phyloP scores from a whole-genome alignment of 1,284 basidiomycete genomes.

The Trichosporon ovoides region DNA sequence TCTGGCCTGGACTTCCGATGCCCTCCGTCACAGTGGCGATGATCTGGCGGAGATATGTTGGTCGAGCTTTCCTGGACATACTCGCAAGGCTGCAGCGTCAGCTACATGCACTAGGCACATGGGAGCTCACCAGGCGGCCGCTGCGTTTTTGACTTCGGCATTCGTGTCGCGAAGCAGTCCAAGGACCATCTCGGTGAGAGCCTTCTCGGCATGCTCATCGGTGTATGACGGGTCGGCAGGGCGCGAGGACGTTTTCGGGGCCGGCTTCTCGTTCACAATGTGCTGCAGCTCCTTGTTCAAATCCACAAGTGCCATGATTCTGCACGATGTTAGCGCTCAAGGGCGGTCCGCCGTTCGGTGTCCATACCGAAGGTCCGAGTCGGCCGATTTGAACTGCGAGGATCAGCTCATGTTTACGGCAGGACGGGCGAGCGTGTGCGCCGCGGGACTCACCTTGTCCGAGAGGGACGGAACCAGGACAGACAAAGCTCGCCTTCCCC shows the following conservation, averaged over 20 bases:
- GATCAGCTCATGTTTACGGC: neutral
- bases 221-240: conserved; percentile 44
- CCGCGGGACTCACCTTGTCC: conserved; percentile 17
- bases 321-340: conserved; percentile 38
- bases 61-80: conserved; percentile 35
- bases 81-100: conserved; percentile 29
- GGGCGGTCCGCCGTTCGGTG: neutral
- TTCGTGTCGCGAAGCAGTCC: conserved; percentile 85
- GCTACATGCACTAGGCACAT: neutral
- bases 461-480: conserved; percentile 18
- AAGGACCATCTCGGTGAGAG: conserved; percentile 72
- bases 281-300: conserved; percentile 77
- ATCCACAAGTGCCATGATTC: conserved; percentile 93
- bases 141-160: conserved; percentile 96
- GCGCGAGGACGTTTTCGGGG: neutral
- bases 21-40: conserved; percentile 58
- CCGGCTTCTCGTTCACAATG: conserved; percentile 50
- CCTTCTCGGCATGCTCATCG: conserved; percentile 75
- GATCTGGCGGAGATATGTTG: conserved; percentile 74
- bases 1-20: conserved; percentile 24
- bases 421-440: neutral
- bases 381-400: conserved; percentile 38
- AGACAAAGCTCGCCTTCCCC: conserved; percentile 12
- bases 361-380: conserved; percentile 40
- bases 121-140: conserved; percentile 73